Evolutionary conservation across 2,329 filamentous ascomycete species (phyloP), one percentile per base, ranked within the genome.

Genomic region (Aureobasidium sp.): DNA sequence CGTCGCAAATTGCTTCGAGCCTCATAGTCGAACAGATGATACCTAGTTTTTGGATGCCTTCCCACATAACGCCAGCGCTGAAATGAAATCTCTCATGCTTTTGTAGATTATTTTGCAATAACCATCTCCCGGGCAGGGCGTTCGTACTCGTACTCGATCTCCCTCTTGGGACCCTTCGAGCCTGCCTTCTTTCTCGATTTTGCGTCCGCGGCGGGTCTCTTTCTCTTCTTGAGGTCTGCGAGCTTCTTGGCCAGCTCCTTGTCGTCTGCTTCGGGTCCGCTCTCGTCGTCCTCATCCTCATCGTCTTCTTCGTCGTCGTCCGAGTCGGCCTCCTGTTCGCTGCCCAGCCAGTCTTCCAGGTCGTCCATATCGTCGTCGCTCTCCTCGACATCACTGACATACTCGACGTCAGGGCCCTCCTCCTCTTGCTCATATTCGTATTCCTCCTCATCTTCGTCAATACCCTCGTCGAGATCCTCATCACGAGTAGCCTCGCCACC

Each of bases 341-440:
- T 84, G 68, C 87, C 91, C 55, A 97, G 80, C 93, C 93, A 97
- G 71, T 97, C 93, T 75, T 97, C 90, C 56, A 97, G 84, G 71
- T 97, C 93, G 74, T 97, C 90, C 59, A 97, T 83, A 71, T 84
- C 83, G 64, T 83, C 78, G 64, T 92, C 89, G 71, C 74, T 76
- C 66, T 80, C 78, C 51, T 92, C 94, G 62, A 96, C 78, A 73
- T 97, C 94, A 71, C 89, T 93, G 63, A 97, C 90, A 70, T 97
- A 97, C 78, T 97, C 91, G 51, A 97, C 88, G 49, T 86, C 89
- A 63, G 87, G 87, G 59, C 85, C 87, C 48, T 87, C 84, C 48
- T 70, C 66, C 67, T 89, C 87, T 65, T 86, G 83, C 69, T 89
- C 86, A 45, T 85, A 80, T 61, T 88, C 86, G 20, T 63, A 63